phyloP scores from a whole-genome alignment of 129 eudicot genomes.

The Pulicaria dysenterica region DNA sequence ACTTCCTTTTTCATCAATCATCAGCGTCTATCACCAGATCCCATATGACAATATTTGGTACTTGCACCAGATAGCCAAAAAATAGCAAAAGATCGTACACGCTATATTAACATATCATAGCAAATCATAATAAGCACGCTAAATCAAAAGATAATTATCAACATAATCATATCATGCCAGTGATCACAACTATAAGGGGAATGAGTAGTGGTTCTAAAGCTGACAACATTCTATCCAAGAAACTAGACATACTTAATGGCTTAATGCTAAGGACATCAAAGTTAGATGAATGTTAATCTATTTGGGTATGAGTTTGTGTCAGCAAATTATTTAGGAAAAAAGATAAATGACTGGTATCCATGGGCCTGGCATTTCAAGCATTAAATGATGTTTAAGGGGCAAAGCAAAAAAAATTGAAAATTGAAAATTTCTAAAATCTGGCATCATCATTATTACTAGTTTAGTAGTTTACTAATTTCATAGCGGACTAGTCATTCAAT shows the following conservation, averaged over 20 bases:
- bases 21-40: no score
- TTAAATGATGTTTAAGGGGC: constrained; percentile 15
- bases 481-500: constrained; percentile 10
- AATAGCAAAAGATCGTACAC: no score
- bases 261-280: neutral
- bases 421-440: neutral
- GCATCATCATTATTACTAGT: constrained; percentile 12
- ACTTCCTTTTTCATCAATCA: no score
- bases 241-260: constrained; percentile 3
- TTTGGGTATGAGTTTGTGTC: constrained; percentile 2
- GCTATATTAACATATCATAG: no score
- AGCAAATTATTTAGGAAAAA: constrained; percentile 21
- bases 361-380: constrained; percentile 20
- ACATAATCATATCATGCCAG: no score
- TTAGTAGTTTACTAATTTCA: neutral
- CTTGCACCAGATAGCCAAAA: no score
- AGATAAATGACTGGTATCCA: constrained; percentile 9
- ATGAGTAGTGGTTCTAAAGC: no score
- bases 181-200: no score
- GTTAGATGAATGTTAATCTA: constrained; percentile 10
- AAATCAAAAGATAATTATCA: no score
- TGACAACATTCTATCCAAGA: neutral
- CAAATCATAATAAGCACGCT: no score
- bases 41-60: no score
- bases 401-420: constrained; percentile 16